These are phyloP conservation scores for Candida ficus DNA, from an alignment of 805 yeast species.

Conservation along the genomic window DNA sequence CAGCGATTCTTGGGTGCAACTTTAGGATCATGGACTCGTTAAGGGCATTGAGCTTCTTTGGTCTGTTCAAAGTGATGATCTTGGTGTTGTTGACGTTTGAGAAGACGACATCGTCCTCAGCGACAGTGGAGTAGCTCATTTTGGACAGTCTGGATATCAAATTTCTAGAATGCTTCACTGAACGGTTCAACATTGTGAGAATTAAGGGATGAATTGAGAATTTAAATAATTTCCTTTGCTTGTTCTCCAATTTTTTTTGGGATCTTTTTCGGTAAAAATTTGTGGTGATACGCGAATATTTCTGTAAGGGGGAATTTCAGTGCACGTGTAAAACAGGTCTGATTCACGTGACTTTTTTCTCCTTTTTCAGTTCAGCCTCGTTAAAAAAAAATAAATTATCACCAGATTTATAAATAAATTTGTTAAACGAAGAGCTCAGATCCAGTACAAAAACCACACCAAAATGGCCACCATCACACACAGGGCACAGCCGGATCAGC, in stretches of 20 bases:
- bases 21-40: slow-evolving; percentile 68
- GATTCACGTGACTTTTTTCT: too few species aligned
- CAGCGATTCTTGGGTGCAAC: slow-evolving; percentile 68
- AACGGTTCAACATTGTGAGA: neutral
- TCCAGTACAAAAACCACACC: slow-evolving; percentile 12
- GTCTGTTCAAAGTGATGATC: slow-evolving; percentile 71
- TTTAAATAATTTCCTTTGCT: neutral
- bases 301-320: neutral
- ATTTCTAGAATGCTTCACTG: neutral
- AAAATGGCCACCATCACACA: slow-evolving; percentile 26
- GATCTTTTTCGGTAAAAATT: neutral
- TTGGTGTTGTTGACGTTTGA: slow-evolving; percentile 60
- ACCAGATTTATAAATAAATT: neutral
- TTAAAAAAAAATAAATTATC: too few species aligned
- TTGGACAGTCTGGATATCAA: neutral
- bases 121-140: slow-evolving; percentile 2
- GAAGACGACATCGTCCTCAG: slow-evolving; percentile 55
- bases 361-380: too few species aligned
- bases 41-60: slow-evolving; percentile 79
- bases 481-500: slow-evolving; percentile 22
- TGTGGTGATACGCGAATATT: neutral
- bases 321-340: neutral
- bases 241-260: neutral
- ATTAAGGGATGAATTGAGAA: neutral
- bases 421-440: too few species aligned